Percentiles rank a stretch among this genome's conserved stretches.
These are phyloP conservation scores for Phytopythium helicoides DNA, from an alignment of 352 stramenopile species.

Conservation along the genomic window DNA sequence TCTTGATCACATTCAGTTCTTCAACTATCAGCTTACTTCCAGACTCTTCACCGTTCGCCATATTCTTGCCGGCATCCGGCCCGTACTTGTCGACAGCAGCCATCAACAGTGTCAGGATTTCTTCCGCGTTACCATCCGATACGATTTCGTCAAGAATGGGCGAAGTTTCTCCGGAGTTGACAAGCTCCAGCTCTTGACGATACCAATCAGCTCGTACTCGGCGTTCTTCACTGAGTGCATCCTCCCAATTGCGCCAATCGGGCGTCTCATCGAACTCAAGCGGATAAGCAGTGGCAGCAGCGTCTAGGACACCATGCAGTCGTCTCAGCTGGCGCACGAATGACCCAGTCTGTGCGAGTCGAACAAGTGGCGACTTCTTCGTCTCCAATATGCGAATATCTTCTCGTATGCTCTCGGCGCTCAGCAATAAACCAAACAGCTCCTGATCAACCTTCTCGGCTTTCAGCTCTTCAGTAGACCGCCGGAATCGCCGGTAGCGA, in stretches of 20 bases:
- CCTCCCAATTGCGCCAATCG: not conserved
- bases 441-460: not conserved
- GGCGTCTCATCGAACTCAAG: not conserved
- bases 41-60: no score
- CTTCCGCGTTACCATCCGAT: not conserved
- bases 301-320: slow-evolving; percentile 1
- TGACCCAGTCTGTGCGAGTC: not conserved
- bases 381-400: not conserved
- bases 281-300: not conserved
- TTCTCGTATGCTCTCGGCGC: slow-evolving; percentile 1
- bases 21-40: not conserved
- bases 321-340: not conserved
- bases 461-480: not conserved
- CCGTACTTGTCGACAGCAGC: not conserved
- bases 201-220: not conserved
- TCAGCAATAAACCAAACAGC: slow-evolving; percentile 1
- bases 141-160: not conserved
- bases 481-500: not conserved
- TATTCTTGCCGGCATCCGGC: not conserved
- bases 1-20: not conserved
- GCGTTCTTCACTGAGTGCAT: not conserved
- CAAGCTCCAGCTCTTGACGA: not conserved
- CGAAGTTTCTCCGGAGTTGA: no score
- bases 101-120: not conserved
- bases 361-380: not conserved